Conservation (phyloP, 2,329 filamentous ascomycete species). For the Colletotrichum sp. region DNA sequence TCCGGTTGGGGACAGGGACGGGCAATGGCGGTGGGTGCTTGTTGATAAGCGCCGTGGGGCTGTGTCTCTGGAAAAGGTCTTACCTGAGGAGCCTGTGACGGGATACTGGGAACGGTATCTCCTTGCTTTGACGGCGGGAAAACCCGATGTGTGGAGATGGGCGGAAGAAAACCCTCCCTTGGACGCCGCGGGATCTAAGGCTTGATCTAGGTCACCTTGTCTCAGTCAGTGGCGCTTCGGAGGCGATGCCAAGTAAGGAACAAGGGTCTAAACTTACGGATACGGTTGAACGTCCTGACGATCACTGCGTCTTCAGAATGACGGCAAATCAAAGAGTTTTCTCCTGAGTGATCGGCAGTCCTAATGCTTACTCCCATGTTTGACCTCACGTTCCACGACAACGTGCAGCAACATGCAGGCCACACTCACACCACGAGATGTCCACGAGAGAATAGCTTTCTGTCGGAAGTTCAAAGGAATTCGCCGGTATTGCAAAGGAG, state of each 20-base stretch:
- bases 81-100: slow-evolving; percentile 58
- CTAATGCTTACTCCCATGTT: neutral
- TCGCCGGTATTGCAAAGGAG: neutral
- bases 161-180: neutral
- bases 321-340: neutral
- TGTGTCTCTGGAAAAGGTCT: slow-evolving; percentile 39
- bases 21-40: slow-evolving; percentile 60
- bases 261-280: neutral
- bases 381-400: neutral
- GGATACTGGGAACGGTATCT: slow-evolving; percentile 53
- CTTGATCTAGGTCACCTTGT: neutral
- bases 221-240: neutral
- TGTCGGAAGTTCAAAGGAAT: neutral
- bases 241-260: neutral
- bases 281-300: neutral
- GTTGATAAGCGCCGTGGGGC: slow-evolving; percentile 42
- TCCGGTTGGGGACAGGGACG: slow-evolving; percentile 26
- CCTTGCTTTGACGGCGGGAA: slow-evolving; percentile 46
- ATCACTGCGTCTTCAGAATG: neutral
- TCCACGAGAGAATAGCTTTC: neutral
- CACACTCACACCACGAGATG: neutral
- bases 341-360: neutral
- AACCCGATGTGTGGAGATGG: slow-evolving; percentile 39
- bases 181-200: neutral
- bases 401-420: neutral